phyloP scores from a whole-genome alignment of 495 filamentous ascomycete genomes.

The Aspergillus campestris region DNA sequence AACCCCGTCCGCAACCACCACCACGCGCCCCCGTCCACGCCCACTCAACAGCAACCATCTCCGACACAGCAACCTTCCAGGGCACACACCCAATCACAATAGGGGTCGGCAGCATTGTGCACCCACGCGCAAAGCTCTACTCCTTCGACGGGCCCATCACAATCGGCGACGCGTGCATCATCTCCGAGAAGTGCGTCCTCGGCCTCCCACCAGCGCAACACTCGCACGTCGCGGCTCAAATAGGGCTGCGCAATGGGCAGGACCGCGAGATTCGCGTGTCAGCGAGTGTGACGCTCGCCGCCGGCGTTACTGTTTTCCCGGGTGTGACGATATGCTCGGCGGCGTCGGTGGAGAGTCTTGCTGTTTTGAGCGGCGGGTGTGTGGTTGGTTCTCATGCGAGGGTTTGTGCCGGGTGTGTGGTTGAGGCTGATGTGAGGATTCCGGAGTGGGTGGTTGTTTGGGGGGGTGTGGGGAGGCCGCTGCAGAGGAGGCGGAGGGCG shows the following conservation, averaged over 20 bases:
- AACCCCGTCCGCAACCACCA: slow-evolving; percentile 18
- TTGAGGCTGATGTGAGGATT: slow-evolving; percentile 18
- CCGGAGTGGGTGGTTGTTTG: slow-evolving; percentile 39
- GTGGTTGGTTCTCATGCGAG: slow-evolving; percentile 33
- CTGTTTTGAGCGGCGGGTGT: slow-evolving; percentile 20
- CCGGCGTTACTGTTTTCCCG: slow-evolving; percentile 22
- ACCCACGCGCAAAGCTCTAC: slow-evolving; percentile 68
- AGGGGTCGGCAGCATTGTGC: slow-evolving; percentile 64
- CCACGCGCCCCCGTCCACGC: slow-evolving; percentile 56
- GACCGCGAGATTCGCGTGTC: slow-evolving; percentile 25
- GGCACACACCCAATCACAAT: slow-evolving; percentile 67
- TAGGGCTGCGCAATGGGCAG: slow-evolving; percentile 3
- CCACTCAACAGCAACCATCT: slow-evolving; percentile 60
- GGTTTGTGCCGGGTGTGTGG: slow-evolving; percentile 29
- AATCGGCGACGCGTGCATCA: slow-evolving; percentile 65
- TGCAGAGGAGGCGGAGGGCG: slow-evolving; percentile 26
- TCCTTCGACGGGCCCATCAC: slow-evolving; percentile 60
- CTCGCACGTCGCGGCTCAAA: not conserved
- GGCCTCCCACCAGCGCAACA: slow-evolving; percentile 32
- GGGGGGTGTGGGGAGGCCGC: slow-evolving; percentile 25
- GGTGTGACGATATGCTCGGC: slow-evolving; percentile 31
- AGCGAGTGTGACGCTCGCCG: slow-evolving; percentile 27
- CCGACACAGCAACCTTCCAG: slow-evolving; percentile 64
- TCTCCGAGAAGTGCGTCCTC: slow-evolving; percentile 64
- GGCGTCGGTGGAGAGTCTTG: slow-evolving; percentile 27